Base-by-base conservation (phyloP, 75 land plant genomes). In the Ceratopteris richardii region DNA sequence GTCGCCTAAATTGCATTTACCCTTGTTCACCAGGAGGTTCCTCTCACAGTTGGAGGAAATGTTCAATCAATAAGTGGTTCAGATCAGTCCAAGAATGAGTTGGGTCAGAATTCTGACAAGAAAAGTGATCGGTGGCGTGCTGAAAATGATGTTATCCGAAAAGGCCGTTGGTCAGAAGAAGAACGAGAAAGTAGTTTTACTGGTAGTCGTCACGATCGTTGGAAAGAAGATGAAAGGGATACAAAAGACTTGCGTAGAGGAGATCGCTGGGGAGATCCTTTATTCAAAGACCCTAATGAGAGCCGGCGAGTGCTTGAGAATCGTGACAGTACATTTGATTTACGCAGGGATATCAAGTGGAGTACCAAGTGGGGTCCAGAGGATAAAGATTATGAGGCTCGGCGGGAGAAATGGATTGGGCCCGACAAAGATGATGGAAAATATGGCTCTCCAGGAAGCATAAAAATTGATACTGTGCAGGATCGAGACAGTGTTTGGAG, bases 311-410 rank as follows among this genome's bases (percentile, higher is more conserved):
- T 68, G 17, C 54, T 64, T 20, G 30, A 50, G 18, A 59, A 31
- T 47, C 85, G 94, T 9, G 82, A 54, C 44, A 62, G 81, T 51
- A 62, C 29, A 0, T 72, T 67, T 80, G 90, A 90, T n/a, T 25
- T 70, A 33, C 78, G 87, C 0, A 74, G 93, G 31, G 92, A 87
- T 21, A 79, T 71, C 68, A 94, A 90, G 56, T 94, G 98, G 96
- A 86, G 86, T 48, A 75, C 74, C 39, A 82, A 85, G 36, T 95
- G 99, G 99, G 99, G 99, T 48, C 96, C 96, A 18, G 99, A 90
- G 37, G 96, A 94, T 31, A 92, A 82, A 54, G 88, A 87, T 24
- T 82, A 82, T 61, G 97, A 91, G 25, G 54, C 66, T 1, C 87
- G 90, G 29, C 41, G 66, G 36, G 96, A 90, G 20, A 89, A 78